A percentile compares a stretch with the other conserved stretches of the same genome.
These are phyloP conservation scores for Cladophialophora psammophila DNA, from an alignment of 2,329 filamentous ascomycete species.

Conservation along the genomic window DNA sequence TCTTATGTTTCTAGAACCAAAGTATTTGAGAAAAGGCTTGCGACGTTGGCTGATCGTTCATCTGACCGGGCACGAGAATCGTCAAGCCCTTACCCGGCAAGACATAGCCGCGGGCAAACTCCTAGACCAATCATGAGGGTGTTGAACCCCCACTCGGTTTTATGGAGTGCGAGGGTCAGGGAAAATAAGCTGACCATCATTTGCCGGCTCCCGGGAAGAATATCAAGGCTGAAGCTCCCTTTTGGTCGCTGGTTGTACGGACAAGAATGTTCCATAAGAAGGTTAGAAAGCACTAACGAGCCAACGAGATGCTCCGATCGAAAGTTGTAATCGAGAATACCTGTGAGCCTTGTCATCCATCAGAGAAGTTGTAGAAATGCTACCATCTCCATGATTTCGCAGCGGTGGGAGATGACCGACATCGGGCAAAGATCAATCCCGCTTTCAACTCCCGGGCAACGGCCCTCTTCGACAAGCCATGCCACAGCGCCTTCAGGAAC, in stretches of 20 bases:
- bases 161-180: background rate
- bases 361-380: too few species aligned
- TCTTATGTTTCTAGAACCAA: background rate
- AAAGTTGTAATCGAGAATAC: too few species aligned
- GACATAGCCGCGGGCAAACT: conserved; percentile 18
- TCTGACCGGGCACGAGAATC: background rate
- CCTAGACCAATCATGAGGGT: background rate
- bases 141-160: background rate
- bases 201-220: background rate
- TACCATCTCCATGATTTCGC: too few species aligned
- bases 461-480: background rate
- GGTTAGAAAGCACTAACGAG: background rate
- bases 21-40: conserved; percentile 7
- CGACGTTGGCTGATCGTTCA: background rate
- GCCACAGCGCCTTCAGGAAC: background rate
- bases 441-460: background rate
- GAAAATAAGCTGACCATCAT: background rate
- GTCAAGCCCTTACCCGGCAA: background rate
- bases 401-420: background rate
- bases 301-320: background rate
- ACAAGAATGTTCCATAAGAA: background rate
- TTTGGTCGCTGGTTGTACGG: background rate
- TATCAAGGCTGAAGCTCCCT: background rate
- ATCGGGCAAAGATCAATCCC: background rate
- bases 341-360: too few species aligned